Evolutionary conservation across 2,329 filamentous ascomycete species (phyloP), one percentile per base, ranked within the genome.

Genomic region (Pseudogymnoascus sp.): DNA sequence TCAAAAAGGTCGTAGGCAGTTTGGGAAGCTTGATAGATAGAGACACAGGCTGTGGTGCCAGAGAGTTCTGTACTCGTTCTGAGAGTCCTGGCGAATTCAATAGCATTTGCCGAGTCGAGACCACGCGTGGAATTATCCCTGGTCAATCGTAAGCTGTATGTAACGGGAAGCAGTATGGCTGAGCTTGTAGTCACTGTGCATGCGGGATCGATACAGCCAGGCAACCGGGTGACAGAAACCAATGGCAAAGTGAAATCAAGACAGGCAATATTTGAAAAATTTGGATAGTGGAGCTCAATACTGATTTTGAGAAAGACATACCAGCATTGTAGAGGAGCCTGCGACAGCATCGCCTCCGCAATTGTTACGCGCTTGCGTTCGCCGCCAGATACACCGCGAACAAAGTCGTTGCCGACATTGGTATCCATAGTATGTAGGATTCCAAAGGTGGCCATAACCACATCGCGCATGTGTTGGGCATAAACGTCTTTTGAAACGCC

Each of bases 101-200:
- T 73, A 0, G 88, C 88, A 0, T 86, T 90, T 6, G 84, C 85
- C 0, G 86, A 85, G 71, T 92, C 89, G 0, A 93, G 77, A 3
- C 89, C 89, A 60, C 82, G 80, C 0, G 88, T 92, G n/a, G 81
- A 85, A 66, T 90, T 90, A 63, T 88, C 90, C 89, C 90, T 47
- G 3, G 15, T 47, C 41, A 47, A 28, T 28, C 14, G 41, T 47
- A 47, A 47, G 41, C 41, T 28, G 2, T 28, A 28, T 15, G 9
- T 79, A 33, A 59, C 73, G 14, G 14, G 14, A 3, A 15, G 22
- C 2, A 47, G 7, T 25, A 11, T 12, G 14, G 3, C 22, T 15
- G 41, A 28, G 15, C 7, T 28, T 47, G 7, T 47, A 15, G 41
- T 9, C 22, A 47, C 41, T n/a, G 41, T 2, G 41, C 41, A 47